Conservation (phyloP, 228 moss, liverwort and hornwort species). For the Sphagnum fallax region DNA sequence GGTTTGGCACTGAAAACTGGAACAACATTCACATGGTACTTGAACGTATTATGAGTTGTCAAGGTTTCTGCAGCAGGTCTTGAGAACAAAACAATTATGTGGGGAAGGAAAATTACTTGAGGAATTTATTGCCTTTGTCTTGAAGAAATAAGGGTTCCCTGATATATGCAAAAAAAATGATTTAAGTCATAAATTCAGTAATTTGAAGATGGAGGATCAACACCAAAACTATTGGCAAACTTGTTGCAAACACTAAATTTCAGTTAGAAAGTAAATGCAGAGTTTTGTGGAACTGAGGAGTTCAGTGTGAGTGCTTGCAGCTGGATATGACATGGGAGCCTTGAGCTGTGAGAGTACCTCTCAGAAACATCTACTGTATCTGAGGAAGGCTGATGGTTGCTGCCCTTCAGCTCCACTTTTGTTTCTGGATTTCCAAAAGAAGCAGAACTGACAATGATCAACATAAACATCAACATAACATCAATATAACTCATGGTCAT, state of each 20-base stretch:
- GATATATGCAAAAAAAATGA: background rate
- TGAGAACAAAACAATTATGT: no score
- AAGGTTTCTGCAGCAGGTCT: background rate
- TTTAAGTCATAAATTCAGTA: background rate
- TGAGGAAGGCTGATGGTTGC: constrained; percentile 8
- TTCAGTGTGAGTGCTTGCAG: no score
- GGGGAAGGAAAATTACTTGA: constrained; percentile 20
- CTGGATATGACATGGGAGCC: no score
- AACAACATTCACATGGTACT: no score
- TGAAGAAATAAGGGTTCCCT: constrained; percentile 75
- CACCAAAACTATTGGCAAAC: no score
- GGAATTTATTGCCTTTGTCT: constrained; percentile 71
- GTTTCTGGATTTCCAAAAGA: constrained; percentile 15
- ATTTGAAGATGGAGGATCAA: no score
- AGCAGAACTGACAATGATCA: no score
- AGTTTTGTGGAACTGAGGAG: background rate
- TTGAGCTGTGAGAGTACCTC: constrained; percentile 20
- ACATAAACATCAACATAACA: background rate
- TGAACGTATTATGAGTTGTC: background rate
- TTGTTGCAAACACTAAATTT: background rate
- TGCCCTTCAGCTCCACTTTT: constrained; percentile 55
- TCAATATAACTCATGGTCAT: background rate
- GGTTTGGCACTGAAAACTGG: no score
- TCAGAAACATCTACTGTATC: constrained; percentile 66
- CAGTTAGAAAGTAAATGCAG: background rate